Base-by-base conservation (phyloP, 1,284 basidiomycete species). In the Pseudozyma tsukubaensis region DNA sequence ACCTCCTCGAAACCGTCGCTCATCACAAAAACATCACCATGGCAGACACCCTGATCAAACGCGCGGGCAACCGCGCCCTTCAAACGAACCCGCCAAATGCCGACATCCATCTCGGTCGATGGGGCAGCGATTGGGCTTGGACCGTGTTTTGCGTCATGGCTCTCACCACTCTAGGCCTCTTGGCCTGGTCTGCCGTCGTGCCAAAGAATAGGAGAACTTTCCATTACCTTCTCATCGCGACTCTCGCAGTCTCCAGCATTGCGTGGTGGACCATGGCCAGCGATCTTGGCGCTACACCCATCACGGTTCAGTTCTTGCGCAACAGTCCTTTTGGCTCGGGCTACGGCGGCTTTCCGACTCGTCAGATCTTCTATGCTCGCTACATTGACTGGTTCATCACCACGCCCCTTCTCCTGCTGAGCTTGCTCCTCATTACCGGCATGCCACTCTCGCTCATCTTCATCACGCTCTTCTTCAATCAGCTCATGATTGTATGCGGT, bases 191-290 rank as follows among this genome's bases (percentile, higher is more conserved):
- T 21, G 55, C 53, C 32, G 36, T 19, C 35, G 37, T 76, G 16
- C 50, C 53, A 16, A 68, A 59, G 24, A 59, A 69, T 52, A 54
- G 88, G 12, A 89, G 89, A 87, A 84, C 87, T 0, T 88, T 88
- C 59, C 69, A 72, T 61, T 72, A 77, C 48, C 58, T 79, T 18
- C 88, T 89, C 63, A 85, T 87, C n/a, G 62, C 66, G 34, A 66
- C 76, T n/a, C 69, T 80, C 6, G 72, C 65, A 49, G 85, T 85
- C 24, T 84, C 84, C 16, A 79, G 78, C 40, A 63, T 83, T 52
- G 79, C 86, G 7, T 90, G 86, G 85, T 90, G 49, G 81, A 85
- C 86, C 13, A 88, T 90, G 88, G 89, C 90, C 0, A 89, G 88
- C 19, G 86, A 90, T 80, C 86, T 90, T 54, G 90, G 90, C 24